Base-by-base conservation (phyloP, 2,329 filamentous ascomycete species). In the Fusarium ramigenum region DNA sequence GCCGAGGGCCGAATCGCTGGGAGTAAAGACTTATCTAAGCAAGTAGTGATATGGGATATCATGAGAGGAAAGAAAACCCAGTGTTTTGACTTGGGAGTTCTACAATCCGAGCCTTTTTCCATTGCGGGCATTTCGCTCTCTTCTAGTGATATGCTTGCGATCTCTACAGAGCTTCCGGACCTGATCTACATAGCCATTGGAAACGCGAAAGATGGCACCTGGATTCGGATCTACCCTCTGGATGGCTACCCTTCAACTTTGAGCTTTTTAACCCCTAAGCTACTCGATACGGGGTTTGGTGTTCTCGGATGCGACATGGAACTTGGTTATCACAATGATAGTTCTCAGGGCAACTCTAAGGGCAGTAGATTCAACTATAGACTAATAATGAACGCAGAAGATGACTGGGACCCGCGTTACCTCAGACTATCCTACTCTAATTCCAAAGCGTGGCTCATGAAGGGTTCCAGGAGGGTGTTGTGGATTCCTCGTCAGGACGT, bases 171-270 rank as follows among this genome's bases (percentile, higher is more conserved):
- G 9, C 0, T 0, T 12, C 1, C 0, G 9, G 2, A 0, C 16
- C 5, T 9, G 4, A 1, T 0, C 0, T 46, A 10, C 10, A 7
- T 47, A 10, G 6, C 6, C 14, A 16, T 30, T 16, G 44, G 25
- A 16, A 47, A 21, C 2, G 1, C 9, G 2, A 11, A 30, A 16
- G 14, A 47, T 11, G 19, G 25, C 1, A 0, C 14, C 3, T 47
- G 44, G 44, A n/a, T 47, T n/a, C 25, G 19, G 2, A 16, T 0
- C 4, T 30, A 47, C 25, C 7, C 4, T 30, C 0, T 47, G 0
- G 0, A 1, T 1, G 0, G 0, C 4, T 0, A 0, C 0, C 0
- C 21, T 11, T 2, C 4, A n/a, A 16, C 14, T 16, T 10, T 30
- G 19, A n/a, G 1, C 9, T 6, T 47, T 16, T 3, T 11, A 1